A percentile compares a stretch with the other conserved stretches of the same genome.
These are phyloP conservation scores for Hibiscus trionum DNA, from an alignment of 345 rosid species.

Conservation along the genomic window DNA sequence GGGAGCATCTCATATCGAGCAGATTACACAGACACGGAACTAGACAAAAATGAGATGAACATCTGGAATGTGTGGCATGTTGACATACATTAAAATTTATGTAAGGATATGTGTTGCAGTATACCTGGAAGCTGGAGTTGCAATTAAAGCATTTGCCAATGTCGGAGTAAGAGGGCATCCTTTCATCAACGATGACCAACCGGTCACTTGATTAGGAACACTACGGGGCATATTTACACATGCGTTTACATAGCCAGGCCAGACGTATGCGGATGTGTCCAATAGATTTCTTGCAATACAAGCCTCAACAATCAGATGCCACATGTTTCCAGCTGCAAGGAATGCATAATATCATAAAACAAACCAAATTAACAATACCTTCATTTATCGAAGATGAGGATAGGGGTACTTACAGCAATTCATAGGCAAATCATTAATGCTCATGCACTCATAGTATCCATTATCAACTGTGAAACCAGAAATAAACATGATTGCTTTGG, in stretches of 20 bases:
- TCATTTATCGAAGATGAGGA: neutral
- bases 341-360: neutral
- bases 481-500: conserved; percentile 62
- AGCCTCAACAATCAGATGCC: conserved; percentile 93
- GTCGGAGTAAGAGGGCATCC: conserved; percentile 73
- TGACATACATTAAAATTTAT: too few relatives aligned
- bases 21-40: too few relatives aligned
- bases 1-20: too few relatives aligned
- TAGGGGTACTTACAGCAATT: conserved; percentile 52
- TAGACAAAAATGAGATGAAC: too few relatives aligned
- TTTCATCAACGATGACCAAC: conserved; percentile 85
- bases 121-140: conserved; percentile 93
- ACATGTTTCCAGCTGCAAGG: conserved; percentile 81
- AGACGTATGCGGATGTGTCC: conserved; percentile 81
- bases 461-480: conserved; percentile 50
- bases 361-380: neutral
- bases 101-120: conserved; percentile 12
- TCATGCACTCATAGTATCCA: conserved; percentile 55
- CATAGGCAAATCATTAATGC: conserved; percentile 65
- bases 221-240: conserved; percentile 43
- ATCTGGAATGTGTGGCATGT: too few relatives aligned
- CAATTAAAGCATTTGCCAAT: conserved; percentile 51
- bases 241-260: conserved; percentile 76
- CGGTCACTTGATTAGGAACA: conserved; percentile 40
- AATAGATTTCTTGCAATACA: conserved; percentile 82